Conservation (phyloP, 306 rosid species). For the Cotoneaster glaucophyllus region DNA sequence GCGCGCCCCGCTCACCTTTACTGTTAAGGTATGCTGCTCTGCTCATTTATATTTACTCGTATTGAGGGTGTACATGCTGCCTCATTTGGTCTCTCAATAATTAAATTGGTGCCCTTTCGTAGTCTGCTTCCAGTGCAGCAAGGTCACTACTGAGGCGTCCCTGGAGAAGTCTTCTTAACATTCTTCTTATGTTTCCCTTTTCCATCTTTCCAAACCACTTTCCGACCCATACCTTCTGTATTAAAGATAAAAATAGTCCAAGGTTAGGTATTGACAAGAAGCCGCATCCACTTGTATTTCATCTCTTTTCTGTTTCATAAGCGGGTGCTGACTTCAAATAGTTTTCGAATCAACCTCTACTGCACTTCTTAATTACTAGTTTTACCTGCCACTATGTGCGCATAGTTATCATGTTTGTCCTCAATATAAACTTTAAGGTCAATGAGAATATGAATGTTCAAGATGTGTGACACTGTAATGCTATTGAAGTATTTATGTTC, state of each 20-base stretch:
- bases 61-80: not conserved
- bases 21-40: slow-evolving; percentile 57
- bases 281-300: not conserved
- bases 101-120: not conserved
- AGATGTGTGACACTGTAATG: not conserved
- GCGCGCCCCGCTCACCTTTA: slow-evolving; percentile 67
- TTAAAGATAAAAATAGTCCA: not conserved
- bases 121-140: not conserved
- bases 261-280: not conserved
- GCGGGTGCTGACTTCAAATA: not conserved
- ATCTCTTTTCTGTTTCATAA: not conserved
- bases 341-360: not conserved
- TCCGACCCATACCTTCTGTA: not conserved
- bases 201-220: not conserved
- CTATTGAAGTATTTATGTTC: not conserved
- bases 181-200: not conserved
- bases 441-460: not conserved
- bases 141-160: not conserved
- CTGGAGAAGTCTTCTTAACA: not conserved
- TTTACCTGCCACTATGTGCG: not conserved
- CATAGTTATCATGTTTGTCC: not conserved
- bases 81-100: not conserved
- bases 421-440: not conserved
- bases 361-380: not conserved
- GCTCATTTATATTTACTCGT: not conserved